phyloP scores from a whole-genome alignment of 257 asterid genomes.

The Solanum neorickii region DNA sequence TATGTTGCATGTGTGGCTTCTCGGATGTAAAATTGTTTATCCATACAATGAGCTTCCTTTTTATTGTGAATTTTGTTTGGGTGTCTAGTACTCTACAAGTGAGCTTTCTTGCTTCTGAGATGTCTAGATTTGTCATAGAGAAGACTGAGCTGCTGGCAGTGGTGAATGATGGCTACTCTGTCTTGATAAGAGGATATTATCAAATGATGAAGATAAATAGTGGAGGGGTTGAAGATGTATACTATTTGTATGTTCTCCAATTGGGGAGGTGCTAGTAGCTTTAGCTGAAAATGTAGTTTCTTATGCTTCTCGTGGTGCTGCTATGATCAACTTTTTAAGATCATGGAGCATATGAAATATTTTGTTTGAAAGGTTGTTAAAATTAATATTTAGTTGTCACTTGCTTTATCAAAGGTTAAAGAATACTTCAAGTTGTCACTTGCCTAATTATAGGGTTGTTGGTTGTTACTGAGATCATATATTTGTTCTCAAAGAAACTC shows the following conservation, averaged over 20 bases:
- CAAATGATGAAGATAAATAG: not conserved
- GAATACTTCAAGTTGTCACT: not conserved
- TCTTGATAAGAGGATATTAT: not conserved
- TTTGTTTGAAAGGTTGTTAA: not conserved
- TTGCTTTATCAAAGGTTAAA: not conserved
- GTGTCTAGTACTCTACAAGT: not conserved
- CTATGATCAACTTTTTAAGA: not conserved
- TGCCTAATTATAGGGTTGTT: not conserved
- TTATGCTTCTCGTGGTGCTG: not conserved
- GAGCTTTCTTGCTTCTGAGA: not conserved
- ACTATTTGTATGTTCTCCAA: not conserved
- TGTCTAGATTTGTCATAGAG: not conserved
- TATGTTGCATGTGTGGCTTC: not conserved
- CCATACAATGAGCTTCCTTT: not conserved
- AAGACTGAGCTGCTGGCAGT: not conserved
- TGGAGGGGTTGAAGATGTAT: not conserved
- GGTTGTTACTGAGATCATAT: not conserved
- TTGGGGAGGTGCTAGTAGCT: not conserved
- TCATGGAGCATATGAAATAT: not conserved
- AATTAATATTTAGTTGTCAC: not conserved
- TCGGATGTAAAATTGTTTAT: not conserved
- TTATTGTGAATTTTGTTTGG: not conserved
- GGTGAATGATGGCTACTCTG: not conserved
- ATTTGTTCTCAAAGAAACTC: not conserved
- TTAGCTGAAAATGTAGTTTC: not conserved